Percentiles rank a stretch among this genome's conserved stretches.
Evolutionary conservation across 2,329 filamentous ascomycete species (phyloP).

Genomic region (Penicillium capsulatum): DNA sequence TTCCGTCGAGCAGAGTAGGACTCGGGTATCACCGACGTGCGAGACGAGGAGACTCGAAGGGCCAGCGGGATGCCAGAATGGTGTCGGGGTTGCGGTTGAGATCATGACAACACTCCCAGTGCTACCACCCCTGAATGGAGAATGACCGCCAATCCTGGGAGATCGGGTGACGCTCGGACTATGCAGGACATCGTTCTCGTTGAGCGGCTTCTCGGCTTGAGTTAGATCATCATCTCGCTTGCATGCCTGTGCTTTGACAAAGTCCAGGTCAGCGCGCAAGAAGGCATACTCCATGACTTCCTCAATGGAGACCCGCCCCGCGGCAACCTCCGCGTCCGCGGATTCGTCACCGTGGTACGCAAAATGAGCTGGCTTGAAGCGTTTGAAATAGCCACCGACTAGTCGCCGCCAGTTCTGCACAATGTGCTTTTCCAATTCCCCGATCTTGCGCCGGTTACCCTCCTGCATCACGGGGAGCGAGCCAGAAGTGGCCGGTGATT

Average conservation of each 20-base stretch:
- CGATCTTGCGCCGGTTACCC: constrained; percentile 57
- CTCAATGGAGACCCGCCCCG: constrained; percentile 40
- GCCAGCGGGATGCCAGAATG: constrained; percentile 90
- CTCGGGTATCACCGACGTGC: constrained; percentile 89
- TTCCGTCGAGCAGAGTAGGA: constrained; percentile 80
- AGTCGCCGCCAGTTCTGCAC: constrained; percentile 74
- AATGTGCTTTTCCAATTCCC: constrained; percentile 65
- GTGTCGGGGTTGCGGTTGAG: constrained; percentile 82
- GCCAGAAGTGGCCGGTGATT: constrained; percentile 12
- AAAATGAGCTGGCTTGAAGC: constrained; percentile 82
- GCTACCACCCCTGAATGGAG: constrained; percentile 86
- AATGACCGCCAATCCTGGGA: constrained; percentile 62
- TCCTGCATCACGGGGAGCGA: constrained; percentile 49
- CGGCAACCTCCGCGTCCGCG: constrained; percentile 24
- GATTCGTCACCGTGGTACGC: constrained; percentile 39
- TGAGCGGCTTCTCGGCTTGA: constrained; percentile 70
- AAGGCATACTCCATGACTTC: constrained; percentile 83
- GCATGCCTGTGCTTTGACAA: constrained; percentile 80
- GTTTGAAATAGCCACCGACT: constrained; percentile 89
- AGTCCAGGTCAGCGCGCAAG: constrained; percentile 88
- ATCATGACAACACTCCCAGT: constrained; percentile 88
- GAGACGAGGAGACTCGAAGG: constrained; percentile 79
- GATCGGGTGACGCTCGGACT: constrained; percentile 49
- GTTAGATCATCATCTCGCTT: constrained; percentile 71
- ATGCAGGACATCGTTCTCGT: constrained; percentile 78